Percentiles rank a stretch among this genome's conserved stretches.
Evolutionary conservation across 257 asterid genomes (phyloP).

Genomic region (Solanum medicagineum): DNA sequence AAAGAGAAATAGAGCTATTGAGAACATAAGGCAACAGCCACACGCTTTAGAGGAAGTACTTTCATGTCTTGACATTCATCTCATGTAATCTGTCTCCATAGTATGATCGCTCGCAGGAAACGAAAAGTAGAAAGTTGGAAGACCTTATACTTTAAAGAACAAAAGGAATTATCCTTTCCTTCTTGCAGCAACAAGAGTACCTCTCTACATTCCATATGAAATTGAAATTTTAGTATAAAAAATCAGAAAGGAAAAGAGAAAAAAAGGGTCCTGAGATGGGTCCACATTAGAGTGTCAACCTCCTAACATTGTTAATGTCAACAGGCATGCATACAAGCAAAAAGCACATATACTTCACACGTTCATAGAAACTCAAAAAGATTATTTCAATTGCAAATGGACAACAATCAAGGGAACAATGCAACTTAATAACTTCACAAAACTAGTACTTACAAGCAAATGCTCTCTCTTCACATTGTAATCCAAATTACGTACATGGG

Average conservation of each 20-base stretch:
- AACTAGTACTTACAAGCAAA: constrained; percentile 64
- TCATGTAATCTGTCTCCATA: background rate
- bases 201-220: background rate
- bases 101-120: background rate
- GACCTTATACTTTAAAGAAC: background rate
- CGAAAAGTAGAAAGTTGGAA: background rate
- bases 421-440: background rate
- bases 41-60: background rate
- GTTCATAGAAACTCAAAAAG: background rate
- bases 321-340: background rate
- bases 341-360: background rate
- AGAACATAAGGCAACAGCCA: background rate
- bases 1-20: background rate
- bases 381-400: background rate
- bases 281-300: background rate
- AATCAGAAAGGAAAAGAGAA: background rate
- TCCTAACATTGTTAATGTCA: background rate
- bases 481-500: constrained; percentile 75
- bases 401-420: background rate
- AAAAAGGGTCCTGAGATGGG: background rate
- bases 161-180: background rate
- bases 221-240: background rate
- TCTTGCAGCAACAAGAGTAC: background rate
- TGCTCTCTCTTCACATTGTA: constrained; percentile 73
- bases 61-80: background rate